Evolutionary conservation across 2,329 filamentous ascomycete species (phyloP).

Genomic region (Microcera coccophila): DNA sequence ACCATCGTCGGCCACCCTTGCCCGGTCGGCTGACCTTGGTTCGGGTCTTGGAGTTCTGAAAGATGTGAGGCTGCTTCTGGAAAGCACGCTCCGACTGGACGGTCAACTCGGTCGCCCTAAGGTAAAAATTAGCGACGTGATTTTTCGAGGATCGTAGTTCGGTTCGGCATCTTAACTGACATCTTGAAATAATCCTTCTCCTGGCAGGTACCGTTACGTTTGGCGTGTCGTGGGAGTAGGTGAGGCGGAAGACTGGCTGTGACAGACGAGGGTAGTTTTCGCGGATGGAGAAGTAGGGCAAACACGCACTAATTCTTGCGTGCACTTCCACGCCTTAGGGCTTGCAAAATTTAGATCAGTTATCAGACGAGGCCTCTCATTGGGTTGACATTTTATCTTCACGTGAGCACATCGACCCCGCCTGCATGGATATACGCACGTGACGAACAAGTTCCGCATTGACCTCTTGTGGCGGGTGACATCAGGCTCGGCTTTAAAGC

Average conservation of each 20-base stretch:
- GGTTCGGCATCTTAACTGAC: conserved; percentile 31
- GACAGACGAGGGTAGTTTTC: conserved; percentile 30
- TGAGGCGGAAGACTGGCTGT: conserved; percentile 30
- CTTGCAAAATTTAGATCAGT: conserved; percentile 40
- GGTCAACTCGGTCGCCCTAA: conserved; percentile 97
- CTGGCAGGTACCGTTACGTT: conserved; percentile 36
- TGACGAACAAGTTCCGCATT: neutral
- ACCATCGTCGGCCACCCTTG: conserved; percentile 91
- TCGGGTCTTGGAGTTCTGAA: conserved; percentile 95
- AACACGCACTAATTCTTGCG: conserved; percentile 33
- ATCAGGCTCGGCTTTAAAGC: conserved; percentile 14
- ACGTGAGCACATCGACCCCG: too few species aligned
- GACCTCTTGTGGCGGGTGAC: conserved; percentile 3
- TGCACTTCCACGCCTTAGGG: conserved; percentile 35
- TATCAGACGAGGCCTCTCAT: conserved; percentile 26
- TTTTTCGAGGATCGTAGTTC: conserved; percentile 11
- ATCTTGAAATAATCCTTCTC: conserved; percentile 44
- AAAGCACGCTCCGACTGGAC: conserved; percentile 99
- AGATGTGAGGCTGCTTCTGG: conserved; percentile 99
- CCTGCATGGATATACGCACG: too few species aligned
- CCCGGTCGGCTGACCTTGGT: conserved; percentile 78
- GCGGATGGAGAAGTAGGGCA: conserved; percentile 38
- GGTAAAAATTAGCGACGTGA: conserved; percentile 37
- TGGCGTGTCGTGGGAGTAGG: conserved; percentile 37
- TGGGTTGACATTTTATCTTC: conserved; percentile 4